These are phyloP conservation scores for Rubia peregrina DNA, from an alignment of 305 asterid species.

Conservation along the genomic window DNA sequence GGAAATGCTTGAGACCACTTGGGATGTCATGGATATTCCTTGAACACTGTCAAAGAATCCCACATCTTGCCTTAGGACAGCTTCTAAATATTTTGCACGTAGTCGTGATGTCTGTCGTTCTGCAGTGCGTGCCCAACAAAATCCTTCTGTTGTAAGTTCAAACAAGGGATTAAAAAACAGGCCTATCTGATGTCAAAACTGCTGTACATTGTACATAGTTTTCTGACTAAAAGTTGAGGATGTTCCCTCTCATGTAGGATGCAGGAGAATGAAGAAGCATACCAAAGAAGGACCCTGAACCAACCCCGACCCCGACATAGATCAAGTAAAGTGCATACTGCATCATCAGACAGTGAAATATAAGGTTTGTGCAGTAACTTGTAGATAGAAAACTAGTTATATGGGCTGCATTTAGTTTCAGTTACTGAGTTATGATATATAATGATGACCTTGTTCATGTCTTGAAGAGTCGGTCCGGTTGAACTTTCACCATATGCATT, in stretches of 20 bases:
- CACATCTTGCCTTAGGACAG: constrained; percentile 56
- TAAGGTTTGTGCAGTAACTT: neutral
- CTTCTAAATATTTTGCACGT: constrained; percentile 36
- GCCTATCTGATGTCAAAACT: neutral
- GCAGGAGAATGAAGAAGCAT: constrained; percentile 11
- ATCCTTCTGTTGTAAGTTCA: constrained; percentile 33
- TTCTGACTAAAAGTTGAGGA: neutral
- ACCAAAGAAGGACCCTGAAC: constrained; percentile 48
- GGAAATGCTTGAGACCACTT: constrained; percentile 46
- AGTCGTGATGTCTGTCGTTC: constrained; percentile 61
- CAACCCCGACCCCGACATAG: constrained; percentile 43
- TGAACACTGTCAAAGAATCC: constrained; percentile 45
- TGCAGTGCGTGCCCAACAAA: constrained; percentile 65
- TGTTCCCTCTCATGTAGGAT: neutral
- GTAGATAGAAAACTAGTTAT: neutral
- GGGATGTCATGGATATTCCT: constrained; percentile 38
- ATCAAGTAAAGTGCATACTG: constrained; percentile 48
- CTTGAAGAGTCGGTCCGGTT: neutral
- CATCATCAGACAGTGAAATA: neutral
- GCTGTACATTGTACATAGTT: neutral
- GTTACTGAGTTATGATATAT: neutral
- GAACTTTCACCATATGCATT: constrained; percentile 15
- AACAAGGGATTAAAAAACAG: neutral
- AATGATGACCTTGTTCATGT: constrained; percentile 10
- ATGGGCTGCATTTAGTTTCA: neutral